Evolutionary conservation across 805 yeast species (phyloP).

Genomic region (Middelhovenomyces tepae): DNA sequence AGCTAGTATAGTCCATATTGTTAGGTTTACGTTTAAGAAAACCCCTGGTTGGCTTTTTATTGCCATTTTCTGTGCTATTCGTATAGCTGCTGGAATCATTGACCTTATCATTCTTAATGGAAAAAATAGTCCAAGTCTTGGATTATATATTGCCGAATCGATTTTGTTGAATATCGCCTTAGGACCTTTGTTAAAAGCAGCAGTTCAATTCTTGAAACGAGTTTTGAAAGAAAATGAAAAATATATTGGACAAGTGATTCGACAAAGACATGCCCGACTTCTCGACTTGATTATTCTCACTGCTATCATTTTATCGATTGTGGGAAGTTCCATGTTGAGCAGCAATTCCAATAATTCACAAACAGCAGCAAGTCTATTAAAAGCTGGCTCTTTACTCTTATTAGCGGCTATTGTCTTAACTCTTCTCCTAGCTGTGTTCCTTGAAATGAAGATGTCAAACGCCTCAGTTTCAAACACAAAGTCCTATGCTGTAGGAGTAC

Average conservation of each 20-base stretch:
- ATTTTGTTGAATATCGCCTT: conserved; percentile 9
- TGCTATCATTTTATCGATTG: conserved; percentile 8
- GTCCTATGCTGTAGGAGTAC: conserved; percentile 4
- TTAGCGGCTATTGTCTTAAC: conserved; percentile 3
- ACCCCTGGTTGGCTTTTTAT: conserved; percentile 10
- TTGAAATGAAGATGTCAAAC: background rate
- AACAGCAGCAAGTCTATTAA: conserved; percentile 4
- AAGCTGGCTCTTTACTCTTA: conserved; percentile 7
- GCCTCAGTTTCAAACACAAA: conserved; percentile 5
- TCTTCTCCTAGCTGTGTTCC: conserved; percentile 5
- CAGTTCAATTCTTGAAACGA: conserved; percentile 9
- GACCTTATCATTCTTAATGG: conserved; percentile 4
- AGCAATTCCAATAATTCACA: conserved; percentile 1
- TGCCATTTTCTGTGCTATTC: conserved; percentile 5
- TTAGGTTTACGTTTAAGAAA: no score
- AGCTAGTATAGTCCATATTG: no score
- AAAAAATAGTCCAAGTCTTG: conserved; percentile 4
- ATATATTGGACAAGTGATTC: background rate
- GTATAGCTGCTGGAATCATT: conserved; percentile 9
- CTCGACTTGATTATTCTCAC: conserved; percentile 4
- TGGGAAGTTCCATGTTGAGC: conserved; percentile 6
- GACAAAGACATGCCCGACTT: conserved; percentile 2
- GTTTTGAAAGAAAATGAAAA: conserved; percentile 1
- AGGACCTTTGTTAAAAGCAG: conserved; percentile 11
- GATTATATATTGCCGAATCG: conserved; percentile 7